phyloP scores from a whole-genome alignment of 345 rosid species.

The Gossypium stocksii region DNA sequence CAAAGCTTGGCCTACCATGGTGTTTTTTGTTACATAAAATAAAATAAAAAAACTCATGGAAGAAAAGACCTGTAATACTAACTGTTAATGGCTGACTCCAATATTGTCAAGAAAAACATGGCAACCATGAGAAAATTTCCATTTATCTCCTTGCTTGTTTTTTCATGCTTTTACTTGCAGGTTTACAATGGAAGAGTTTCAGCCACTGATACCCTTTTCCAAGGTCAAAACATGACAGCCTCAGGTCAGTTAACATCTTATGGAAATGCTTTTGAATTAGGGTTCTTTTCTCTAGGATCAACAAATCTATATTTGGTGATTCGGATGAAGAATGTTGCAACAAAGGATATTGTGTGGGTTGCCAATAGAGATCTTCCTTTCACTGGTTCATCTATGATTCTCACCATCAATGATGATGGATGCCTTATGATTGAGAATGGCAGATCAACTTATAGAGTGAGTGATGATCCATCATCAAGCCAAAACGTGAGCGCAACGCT shows the following conservation, averaged over 20 bases:
- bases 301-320: not conserved
- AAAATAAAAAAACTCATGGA: no score
- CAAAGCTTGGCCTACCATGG: no score
- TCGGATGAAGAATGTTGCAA: not conserved
- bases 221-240: not conserved
- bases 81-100: not conserved
- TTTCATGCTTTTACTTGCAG: not conserved
- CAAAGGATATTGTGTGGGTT: constrained; percentile 34
- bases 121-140: not conserved
- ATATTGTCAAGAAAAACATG: not conserved
- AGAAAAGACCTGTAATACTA: not conserved
- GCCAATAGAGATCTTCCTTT: constrained; percentile 41
- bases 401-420: constrained; percentile 26
- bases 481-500: constrained; percentile 19
- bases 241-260: not conserved
- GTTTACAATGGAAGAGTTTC: not conserved
- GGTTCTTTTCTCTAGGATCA: not conserved
- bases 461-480: constrained; percentile 13
- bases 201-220: constrained; percentile 4
- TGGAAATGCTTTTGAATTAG: constrained; percentile 5
- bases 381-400: constrained; percentile 15
- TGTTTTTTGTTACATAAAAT: no score
- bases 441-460: not conserved
- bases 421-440: constrained; percentile 11
- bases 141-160: not conserved